These are phyloP conservation scores for Penicillium coffeae DNA, from an alignment of 495 filamentous ascomycete genomes.

Conservation along the genomic window DNA sequence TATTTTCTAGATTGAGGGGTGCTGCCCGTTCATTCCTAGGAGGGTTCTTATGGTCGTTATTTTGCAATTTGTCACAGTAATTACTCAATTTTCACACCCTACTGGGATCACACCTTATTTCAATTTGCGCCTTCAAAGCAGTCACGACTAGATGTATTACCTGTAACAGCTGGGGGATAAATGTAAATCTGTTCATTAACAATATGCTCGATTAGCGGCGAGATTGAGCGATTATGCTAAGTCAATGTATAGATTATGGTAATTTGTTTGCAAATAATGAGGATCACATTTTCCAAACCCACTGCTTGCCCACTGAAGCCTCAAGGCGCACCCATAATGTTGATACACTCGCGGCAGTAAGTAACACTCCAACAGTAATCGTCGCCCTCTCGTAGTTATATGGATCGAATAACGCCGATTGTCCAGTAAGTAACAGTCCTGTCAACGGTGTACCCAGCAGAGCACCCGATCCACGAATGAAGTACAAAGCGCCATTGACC, in stretches of 20 bases:
- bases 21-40: background rate
- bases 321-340: constrained; percentile 36
- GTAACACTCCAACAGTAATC: constrained; percentile 28
- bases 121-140: no score
- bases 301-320: constrained; percentile 14
- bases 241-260: no score
- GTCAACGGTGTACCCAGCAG: constrained; percentile 50
- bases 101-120: no score
- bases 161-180: no score
- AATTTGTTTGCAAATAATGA: background rate
- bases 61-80: background rate
- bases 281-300: constrained; percentile 23
- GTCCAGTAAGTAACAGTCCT: constrained; percentile 31
- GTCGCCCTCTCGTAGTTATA: constrained; percentile 26
- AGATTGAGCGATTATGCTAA: no score
- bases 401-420: constrained; percentile 17
- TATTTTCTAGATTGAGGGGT: constrained; percentile 20
- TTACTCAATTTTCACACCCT: no score
- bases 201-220: no score
- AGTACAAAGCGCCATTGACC: constrained; percentile 55
- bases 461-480: constrained; percentile 52
- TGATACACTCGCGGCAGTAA: constrained; percentile 31
- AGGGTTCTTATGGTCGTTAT: background rate
- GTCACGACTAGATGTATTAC: no score
- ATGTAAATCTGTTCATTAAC: no score